phyloP scores from a whole-genome alignment of 139 green algal species.

The Nannochloris sp. region DNA sequence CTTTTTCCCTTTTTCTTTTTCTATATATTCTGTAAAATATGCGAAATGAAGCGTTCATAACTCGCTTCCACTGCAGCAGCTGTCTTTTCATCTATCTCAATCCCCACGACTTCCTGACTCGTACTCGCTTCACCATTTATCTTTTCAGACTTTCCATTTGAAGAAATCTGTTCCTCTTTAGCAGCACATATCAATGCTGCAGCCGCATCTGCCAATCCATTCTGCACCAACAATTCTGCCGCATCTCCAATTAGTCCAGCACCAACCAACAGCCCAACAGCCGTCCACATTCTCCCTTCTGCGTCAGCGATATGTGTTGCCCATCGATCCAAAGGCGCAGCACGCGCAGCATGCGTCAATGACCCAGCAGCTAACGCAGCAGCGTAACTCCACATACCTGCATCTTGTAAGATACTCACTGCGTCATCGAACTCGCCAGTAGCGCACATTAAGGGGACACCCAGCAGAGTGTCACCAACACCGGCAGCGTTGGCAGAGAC shows the following conservation, averaged over 20 bases:
- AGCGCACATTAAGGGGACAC: constrained; percentile 67
- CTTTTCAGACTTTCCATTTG: too few relatives aligned
- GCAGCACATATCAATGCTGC: neutral
- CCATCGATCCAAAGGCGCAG: constrained; percentile 52
- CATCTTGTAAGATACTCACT: constrained; percentile 52
- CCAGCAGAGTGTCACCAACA: constrained; percentile 69
- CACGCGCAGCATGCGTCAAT: constrained; percentile 24
- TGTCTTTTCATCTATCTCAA: too few relatives aligned
- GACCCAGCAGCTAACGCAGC: constrained; percentile 44
- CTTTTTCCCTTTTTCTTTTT: neutral
- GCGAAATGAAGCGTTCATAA: too few relatives aligned
- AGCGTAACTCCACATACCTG: constrained; percentile 61
- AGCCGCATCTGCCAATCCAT: neutral
- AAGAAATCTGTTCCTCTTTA: too few relatives aligned
- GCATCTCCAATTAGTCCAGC: constrained; percentile 20
- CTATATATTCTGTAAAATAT: neutral
- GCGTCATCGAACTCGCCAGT: constrained; percentile 50
- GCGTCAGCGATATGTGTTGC: constrained; percentile 33
- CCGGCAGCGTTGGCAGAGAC: constrained; percentile 64
- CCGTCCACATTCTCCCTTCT: constrained; percentile 37
- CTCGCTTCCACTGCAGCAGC: neutral
- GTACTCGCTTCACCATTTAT: too few relatives aligned
- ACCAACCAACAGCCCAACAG: constrained; percentile 26
- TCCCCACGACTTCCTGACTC: too few relatives aligned
- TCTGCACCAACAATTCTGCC: constrained; percentile 40